Percentiles rank a stretch among this genome's conserved stretches.
Conservation (phyloP, 1,284 basidiomycete species). For the Cutaneotrichosporon mucoides region DNA sequence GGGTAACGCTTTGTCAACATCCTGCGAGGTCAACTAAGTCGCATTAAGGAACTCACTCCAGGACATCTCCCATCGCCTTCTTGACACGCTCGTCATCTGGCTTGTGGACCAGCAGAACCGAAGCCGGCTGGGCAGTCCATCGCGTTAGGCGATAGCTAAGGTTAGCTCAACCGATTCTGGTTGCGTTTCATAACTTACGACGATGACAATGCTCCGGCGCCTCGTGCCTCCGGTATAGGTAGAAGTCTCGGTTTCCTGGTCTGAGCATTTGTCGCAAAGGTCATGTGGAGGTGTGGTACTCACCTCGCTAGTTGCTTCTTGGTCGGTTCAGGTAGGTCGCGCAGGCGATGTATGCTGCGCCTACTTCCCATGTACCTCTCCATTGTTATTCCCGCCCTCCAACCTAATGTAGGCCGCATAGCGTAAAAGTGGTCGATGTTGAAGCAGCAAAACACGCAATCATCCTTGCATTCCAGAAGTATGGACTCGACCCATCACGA, state of each 20-base stretch:
- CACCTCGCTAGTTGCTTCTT: conserved; percentile 19
- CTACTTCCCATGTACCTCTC: background rate
- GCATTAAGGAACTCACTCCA: conserved; percentile 34
- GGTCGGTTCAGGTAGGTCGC: conserved; percentile 27
- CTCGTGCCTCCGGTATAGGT: conserved; percentile 1
- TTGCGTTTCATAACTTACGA: background rate
- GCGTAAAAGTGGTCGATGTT: too few relatives aligned
- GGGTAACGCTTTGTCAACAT: conserved; percentile 30
- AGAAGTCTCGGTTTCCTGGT: conserved; percentile 12
- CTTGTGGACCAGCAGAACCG: conserved; percentile 54
- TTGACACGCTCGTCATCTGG: conserved; percentile 49
- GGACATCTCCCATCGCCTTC: conserved; percentile 47
- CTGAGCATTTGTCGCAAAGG: conserved; percentile 5
- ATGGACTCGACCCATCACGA: too few relatives aligned
- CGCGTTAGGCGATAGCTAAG: conserved; percentile 29
- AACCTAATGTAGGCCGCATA: background rate
- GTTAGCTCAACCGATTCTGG: background rate
- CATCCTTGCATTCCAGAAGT: too few relatives aligned
- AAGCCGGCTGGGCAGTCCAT: conserved; percentile 40
- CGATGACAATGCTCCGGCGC: background rate
- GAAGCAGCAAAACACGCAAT: too few relatives aligned
- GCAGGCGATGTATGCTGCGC: conserved; percentile 25
- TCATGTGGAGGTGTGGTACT: conserved; percentile 14
- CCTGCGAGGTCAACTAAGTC: conserved; percentile 13
- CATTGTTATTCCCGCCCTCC: background rate